A percentile compares a stretch with the other conserved stretches of the same genome.
These are phyloP conservation scores for Boletellus sp. DNA, from an alignment of 768 basidiomycete genomes.

Conservation along the genomic window DNA sequence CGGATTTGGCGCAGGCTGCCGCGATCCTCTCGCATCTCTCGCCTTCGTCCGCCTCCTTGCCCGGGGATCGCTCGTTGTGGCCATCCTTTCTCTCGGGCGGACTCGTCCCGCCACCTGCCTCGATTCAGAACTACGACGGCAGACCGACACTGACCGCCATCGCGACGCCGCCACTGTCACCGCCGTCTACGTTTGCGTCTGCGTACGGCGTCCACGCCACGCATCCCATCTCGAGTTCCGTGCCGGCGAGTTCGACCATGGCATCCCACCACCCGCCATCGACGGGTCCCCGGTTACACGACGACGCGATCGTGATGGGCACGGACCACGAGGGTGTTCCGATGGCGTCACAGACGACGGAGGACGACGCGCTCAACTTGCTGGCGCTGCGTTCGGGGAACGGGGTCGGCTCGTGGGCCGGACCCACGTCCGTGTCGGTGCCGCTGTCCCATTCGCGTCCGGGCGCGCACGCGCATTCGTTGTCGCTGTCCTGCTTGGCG, in stretches of 20 bases:
- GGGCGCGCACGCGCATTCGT: neutral
- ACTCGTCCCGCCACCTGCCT: constrained; percentile 50
- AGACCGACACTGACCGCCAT: constrained; percentile 14
- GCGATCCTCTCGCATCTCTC: constrained; percentile 90
- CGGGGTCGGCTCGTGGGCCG: constrained; percentile 9
- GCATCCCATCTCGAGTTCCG: constrained; percentile 47
- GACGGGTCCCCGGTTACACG: constrained; percentile 54
- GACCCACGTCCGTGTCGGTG: constrained; percentile 26
- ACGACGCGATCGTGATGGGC: constrained; percentile 39
- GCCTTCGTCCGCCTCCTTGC: constrained; percentile 67
- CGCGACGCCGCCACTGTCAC: neutral
- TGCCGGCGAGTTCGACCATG: constrained; percentile 31
- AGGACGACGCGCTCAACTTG: constrained; percentile 27
- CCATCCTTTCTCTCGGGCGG: constrained; percentile 78
- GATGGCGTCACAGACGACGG: constrained; percentile 2
- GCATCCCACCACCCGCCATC: neutral
- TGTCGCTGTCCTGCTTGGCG: constrained; percentile 9
- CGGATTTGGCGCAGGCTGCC: constrained; percentile 58
- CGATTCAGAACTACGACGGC: constrained; percentile 9
- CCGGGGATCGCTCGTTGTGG: constrained; percentile 93
- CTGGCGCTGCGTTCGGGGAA: constrained; percentile 20
- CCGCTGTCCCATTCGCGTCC: neutral
- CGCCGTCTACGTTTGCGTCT: too few relatives aligned
- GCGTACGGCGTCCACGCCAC: constrained; percentile 3
- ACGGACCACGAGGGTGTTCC: too few relatives aligned